Evolutionary conservation across 1,284 basidiomycete species (phyloP).

Genomic region (Leccinum cinnamomeum): DNA sequence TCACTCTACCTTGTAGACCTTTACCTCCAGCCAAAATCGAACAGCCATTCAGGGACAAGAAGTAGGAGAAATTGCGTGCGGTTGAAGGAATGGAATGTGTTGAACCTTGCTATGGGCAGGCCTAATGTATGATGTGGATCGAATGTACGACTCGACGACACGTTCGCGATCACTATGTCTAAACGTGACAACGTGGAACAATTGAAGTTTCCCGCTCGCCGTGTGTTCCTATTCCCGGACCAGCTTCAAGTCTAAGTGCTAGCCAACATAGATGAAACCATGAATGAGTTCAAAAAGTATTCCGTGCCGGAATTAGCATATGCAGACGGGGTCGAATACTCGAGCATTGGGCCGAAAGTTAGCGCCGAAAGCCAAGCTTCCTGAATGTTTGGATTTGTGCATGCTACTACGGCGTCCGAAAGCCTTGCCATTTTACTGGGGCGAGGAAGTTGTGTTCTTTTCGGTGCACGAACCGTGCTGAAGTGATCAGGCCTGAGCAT

Average conservation of each 20-base stretch:
- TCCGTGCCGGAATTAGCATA: not conserved
- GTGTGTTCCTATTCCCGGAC: too few species aligned
- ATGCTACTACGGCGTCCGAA: not conserved
- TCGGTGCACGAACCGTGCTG: not conserved
- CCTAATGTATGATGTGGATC: not conserved
- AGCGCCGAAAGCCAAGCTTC: not conserved
- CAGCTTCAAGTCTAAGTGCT: not conserved
- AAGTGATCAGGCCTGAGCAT: not conserved
- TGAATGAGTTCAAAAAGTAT: not conserved
- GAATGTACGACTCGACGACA: not conserved
- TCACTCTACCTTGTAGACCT: not conserved
- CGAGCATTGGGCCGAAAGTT: not conserved
- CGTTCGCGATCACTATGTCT: too few species aligned
- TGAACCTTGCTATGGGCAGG: not conserved
- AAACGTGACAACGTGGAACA: not conserved
- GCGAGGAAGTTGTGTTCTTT: not conserved
- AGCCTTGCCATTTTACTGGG: not conserved
- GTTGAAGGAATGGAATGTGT: not conserved
- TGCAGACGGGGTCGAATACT: not conserved
- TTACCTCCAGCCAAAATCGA: too few species aligned
- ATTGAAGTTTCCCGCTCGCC: not conserved
- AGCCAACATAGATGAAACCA: too few species aligned
- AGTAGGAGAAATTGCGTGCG: not conserved
- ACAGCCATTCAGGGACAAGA: not conserved
- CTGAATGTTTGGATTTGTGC: not conserved